Base-by-base conservation (phyloP, 768 basidiomycete genomes). In the Lentinula guzmanii region DNA sequence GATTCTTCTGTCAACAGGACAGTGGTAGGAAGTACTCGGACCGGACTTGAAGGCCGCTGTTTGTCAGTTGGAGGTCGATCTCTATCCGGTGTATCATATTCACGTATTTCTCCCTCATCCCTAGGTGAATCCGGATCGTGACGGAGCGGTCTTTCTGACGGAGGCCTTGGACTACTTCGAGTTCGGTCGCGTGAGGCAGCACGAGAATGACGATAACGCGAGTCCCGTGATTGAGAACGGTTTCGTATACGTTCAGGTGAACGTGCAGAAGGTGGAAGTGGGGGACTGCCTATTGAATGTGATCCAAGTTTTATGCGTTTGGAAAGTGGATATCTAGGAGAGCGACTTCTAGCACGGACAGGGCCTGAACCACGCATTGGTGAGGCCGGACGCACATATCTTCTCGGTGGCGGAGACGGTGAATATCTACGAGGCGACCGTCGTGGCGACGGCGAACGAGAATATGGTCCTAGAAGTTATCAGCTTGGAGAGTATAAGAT, bases 261-360 rank as follows among this genome's bases (percentile, higher is more conserved):
- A n/a, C 56, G 56, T n/a, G 56, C 33, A 39, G 52, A 13, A 34
- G 18, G 51, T 16, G 51, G 21, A 21, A 31, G 34, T 11, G 35
- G 31, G 6, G 53, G 56, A 35, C 48, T 60, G 35, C 58, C 48
- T 35, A 60, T 60, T 16, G 58, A 60, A 31, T 60, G 48, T 11
- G 45, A 34, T 2, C 58, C 58, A 35, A 60, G 58, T 60, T 37
- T 60, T 31, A 48, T 16, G 8, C 58, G 58, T 46, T 60, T 60
- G 31, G 46, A 8, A 18, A 21, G 58, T 10, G 58, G 58, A 43
- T 43, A 58, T 45, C 42, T 24, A 31, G 56, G 56, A 39, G 53
- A 54, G 8, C 53, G 53, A 54, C 53, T 54, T 39, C 53, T 34
- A 13, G 39, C 21, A 28, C 53, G 53, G 11, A 34, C 24, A 35